These are phyloP conservation scores for Thalassiosira mediterranea DNA, from an alignment of 352 stramenopile species.

Conservation along the genomic window DNA sequence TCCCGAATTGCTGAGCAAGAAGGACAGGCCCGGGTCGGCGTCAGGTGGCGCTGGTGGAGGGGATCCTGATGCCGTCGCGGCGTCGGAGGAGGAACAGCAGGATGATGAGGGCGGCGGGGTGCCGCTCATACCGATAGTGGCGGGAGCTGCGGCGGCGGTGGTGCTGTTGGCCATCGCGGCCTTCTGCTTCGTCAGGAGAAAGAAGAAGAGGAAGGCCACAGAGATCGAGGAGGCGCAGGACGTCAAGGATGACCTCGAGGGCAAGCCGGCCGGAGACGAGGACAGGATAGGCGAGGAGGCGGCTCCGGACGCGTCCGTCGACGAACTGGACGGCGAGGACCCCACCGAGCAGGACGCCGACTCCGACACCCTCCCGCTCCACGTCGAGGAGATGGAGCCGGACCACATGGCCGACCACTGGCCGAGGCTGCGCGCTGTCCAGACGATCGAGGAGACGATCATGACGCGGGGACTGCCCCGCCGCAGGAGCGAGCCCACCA, in stretches of 20 bases:
- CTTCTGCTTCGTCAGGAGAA: not conserved
- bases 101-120: not conserved
- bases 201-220: not conserved
- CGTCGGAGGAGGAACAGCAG: not conserved
- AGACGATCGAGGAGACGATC: not conserved
- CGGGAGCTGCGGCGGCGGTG: not conserved
- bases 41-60: not conserved
- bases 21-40: not conserved
- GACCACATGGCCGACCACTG: not conserved
- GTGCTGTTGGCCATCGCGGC: not conserved
- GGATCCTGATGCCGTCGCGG: not conserved
- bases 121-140: conserved; percentile 11
- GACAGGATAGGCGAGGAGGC: not conserved
- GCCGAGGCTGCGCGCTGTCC: not conserved
- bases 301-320: not conserved
- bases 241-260: not conserved
- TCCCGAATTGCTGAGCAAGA: not conserved
- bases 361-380: not conserved
- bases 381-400: conserved; percentile 2
- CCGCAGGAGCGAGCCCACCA: not conserved
- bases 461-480: conserved; percentile 3
- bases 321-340: not conserved
- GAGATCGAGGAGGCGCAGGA: not conserved
- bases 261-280: not conserved
- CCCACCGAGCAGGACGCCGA: not conserved